These are phyloP conservation scores for Avena sativa DNA, from an alignment of 176 grass and related monocot genomes.

Conservation along the genomic window DNA sequence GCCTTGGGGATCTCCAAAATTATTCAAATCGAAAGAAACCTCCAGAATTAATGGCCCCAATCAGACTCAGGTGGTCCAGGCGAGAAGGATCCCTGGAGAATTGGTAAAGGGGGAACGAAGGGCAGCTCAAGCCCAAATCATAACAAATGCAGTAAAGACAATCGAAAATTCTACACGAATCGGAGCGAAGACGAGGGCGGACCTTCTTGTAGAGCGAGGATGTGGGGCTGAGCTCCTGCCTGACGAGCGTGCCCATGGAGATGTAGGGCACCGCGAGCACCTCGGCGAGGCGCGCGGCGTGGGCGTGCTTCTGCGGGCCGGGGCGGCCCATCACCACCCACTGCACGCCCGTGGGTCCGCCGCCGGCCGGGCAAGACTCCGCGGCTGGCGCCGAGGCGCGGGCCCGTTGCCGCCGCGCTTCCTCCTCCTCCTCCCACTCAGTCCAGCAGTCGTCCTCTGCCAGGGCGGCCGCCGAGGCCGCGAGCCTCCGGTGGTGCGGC, in stretches of 20 bases:
- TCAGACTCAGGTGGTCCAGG: background rate
- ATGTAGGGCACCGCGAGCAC: conserved; percentile 91
- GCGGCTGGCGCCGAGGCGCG: conserved; percentile 13
- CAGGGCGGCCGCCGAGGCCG: conserved; percentile 54
- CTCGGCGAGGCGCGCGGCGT: conserved; percentile 83
- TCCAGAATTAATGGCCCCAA: background rate
- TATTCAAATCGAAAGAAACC: background rate
- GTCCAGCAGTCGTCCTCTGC: conserved; percentile 75
- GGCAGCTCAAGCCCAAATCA: background rate
- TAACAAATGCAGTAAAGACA: background rate
- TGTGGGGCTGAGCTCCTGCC: conserved; percentile 70
- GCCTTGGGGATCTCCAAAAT: conserved; percentile 2
- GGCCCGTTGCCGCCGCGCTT: conserved; percentile 10
- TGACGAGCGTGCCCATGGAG: conserved; percentile 86
- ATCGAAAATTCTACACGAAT: background rate
- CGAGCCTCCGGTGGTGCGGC: conserved; percentile 36
- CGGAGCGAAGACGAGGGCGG: background rate
- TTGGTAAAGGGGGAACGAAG: background rate
- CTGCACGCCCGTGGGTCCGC: conserved; percentile 53
- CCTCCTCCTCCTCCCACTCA: conserved; percentile 66
- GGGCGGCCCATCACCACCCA: conserved; percentile 95
- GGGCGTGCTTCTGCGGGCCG: conserved; percentile 79
- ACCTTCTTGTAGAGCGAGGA: conserved; percentile 87
- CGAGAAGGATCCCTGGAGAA: background rate
- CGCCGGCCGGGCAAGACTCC: conserved; percentile 36